Percentiles rank a stretch among this genome's conserved stretches.
These are phyloP conservation scores for Pseudogymnoascus sp. DNA, from an alignment of 2,329 filamentous ascomycete species.

Conservation along the genomic window DNA sequence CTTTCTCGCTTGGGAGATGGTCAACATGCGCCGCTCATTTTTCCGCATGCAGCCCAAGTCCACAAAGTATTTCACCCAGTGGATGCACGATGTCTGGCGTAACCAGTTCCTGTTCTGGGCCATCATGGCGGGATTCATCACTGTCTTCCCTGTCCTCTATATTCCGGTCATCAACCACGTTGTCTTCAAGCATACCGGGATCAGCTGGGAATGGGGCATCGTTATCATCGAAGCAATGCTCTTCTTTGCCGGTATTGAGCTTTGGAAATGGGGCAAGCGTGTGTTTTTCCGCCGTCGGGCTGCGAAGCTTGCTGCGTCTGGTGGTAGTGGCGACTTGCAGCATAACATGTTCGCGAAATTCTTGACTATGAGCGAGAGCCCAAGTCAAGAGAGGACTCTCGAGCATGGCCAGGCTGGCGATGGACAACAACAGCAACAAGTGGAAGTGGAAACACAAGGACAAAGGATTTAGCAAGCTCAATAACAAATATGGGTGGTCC, in stretches of 20 bases:
- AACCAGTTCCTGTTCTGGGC: conserved; percentile 66
- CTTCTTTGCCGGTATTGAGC: conserved; percentile 56
- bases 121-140: conserved; percentile 47
- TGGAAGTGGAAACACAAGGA: not conserved
- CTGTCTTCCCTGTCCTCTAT: conserved; percentile 53
- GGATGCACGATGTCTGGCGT: conserved; percentile 58
- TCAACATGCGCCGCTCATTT: conserved; percentile 62
- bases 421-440: not conserved
- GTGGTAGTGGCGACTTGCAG: not conserved
- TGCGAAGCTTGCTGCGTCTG: not conserved
- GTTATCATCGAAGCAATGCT: conserved; percentile 51
- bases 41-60: conserved; percentile 62
- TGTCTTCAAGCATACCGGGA: conserved; percentile 58
- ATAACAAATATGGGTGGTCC: conserved; percentile 10
- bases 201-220: conserved; percentile 62
- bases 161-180: conserved; percentile 57
- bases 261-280: conserved; percentile 60
- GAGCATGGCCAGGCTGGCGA: not conserved
- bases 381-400: not conserved
- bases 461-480: not conserved
- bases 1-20: conserved; percentile 72
- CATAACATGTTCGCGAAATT: conserved; percentile 3
- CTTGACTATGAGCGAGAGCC: not conserved
- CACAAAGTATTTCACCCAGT: conserved; percentile 54
- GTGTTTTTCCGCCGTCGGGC: conserved; percentile 36